Percentiles rank a stretch among this genome's conserved stretches.
Evolutionary conservation across 2,329 filamentous ascomycete genomes (phyloP).

Genomic region (Zarea fungicola): DNA sequence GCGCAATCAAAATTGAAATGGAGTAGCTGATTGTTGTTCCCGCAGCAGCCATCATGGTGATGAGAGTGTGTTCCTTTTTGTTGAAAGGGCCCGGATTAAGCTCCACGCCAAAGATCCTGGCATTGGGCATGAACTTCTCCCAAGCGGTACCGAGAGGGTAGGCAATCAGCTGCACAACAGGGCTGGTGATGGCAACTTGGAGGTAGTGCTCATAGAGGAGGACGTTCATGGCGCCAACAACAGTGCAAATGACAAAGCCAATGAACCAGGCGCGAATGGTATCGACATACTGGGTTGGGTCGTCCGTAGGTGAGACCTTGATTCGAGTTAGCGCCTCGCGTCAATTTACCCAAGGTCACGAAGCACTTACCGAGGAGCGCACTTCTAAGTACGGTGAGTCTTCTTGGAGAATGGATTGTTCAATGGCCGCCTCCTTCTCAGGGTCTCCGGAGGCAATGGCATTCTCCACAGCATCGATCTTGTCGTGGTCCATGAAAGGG

Average conservation of each 20-base stretch:
- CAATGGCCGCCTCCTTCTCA: constrained; percentile 37
- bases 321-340: background rate
- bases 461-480: constrained; percentile 44
- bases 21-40: constrained; percentile 30
- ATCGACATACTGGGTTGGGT: constrained; percentile 29
- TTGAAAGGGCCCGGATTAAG: constrained; percentile 39
- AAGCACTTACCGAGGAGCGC: constrained; percentile 18
- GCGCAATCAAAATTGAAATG: constrained; percentile 36
- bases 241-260: constrained; percentile 51
- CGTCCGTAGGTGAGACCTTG: constrained; percentile 10
- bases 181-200: constrained; percentile 25
- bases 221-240: constrained; percentile 53
- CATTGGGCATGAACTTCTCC: constrained; percentile 28
- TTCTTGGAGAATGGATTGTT: constrained; percentile 40
- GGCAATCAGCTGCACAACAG: constrained; percentile 41
- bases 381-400: constrained; percentile 52
- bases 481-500: constrained; percentile 46
- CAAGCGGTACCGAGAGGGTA: constrained; percentile 30
- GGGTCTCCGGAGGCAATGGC: constrained; percentile 35
- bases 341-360: constrained; percentile 25
- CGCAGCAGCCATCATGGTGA: constrained; percentile 40
- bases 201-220: constrained; percentile 23
- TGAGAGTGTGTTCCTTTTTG: constrained; percentile 44
- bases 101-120: constrained; percentile 24
- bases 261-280: constrained; percentile 58